A percentile compares a stretch with the other conserved stretches of the same genome.
These are phyloP conservation scores for Telopea speciosissima DNA, from an alignment of 177 flowering plant species.

Conservation along the genomic window DNA sequence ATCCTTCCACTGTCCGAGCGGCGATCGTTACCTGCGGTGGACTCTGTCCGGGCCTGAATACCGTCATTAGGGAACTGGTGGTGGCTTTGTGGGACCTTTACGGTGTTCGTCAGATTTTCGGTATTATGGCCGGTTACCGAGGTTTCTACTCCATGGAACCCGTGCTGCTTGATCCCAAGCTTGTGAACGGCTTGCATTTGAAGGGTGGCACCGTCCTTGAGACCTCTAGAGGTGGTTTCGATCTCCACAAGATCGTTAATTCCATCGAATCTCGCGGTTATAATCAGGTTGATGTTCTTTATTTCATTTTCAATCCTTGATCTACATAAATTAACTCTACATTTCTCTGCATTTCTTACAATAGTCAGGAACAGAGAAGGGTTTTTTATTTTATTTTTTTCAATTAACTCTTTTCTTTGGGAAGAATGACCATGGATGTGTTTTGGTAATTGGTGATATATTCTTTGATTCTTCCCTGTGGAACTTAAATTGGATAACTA, in stretches of 20 bases:
- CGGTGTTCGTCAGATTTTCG: slow-evolving; percentile 60
- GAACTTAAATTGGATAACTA: too few relatives aligned
- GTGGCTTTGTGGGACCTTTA: slow-evolving; percentile 79
- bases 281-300: slow-evolving; percentile 55
- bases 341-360: background rate
- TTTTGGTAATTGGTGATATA: too few relatives aligned
- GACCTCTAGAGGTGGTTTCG: slow-evolving; percentile 83
- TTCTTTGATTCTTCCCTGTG: too few relatives aligned
- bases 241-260: slow-evolving; percentile 61
- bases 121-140: slow-evolving; percentile 59
- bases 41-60: slow-evolving; percentile 77
- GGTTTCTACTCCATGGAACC: slow-evolving; percentile 63
- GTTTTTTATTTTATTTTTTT: too few relatives aligned
- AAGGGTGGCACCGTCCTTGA: slow-evolving; percentile 64
- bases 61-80: slow-evolving; percentile 80
- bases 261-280: slow-evolving; percentile 48
- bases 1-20: slow-evolving; percentile 33
- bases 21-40: slow-evolving; percentile 90
- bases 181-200: slow-evolving; percentile 65
- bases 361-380: too few relatives aligned
- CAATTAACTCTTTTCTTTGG: too few relatives aligned
- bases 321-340: too few relatives aligned
- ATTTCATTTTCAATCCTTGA: background rate
- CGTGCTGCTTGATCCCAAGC: slow-evolving; percentile 40
- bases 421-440: too few relatives aligned